Evolutionary conservation across 2,329 filamentous ascomycete species (phyloP).

Genomic region (Fusarium chaquense): DNA sequence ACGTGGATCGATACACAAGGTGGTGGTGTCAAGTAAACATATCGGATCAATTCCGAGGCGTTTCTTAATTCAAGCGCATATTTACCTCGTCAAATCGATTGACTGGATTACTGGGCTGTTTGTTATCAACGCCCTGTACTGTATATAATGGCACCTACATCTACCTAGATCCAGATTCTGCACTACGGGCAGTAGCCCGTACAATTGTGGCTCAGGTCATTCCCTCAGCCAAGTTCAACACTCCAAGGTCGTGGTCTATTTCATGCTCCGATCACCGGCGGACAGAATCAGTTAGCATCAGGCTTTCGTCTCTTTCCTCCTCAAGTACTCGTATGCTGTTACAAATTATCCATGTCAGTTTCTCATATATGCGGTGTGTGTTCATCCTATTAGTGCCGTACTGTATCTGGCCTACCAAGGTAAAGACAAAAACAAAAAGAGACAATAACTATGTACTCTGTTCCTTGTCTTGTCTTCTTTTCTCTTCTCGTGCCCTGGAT

Average conservation of each 20-base stretch:
- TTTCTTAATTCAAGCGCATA: neutral
- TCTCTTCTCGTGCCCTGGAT: slow-evolving; percentile 21
- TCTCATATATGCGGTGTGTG: neutral
- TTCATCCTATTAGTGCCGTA: neutral
- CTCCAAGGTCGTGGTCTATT: neutral
- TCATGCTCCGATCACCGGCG: neutral
- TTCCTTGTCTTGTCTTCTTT: neutral
- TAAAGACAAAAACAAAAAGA: slow-evolving; percentile 2
- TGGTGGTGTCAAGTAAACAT: neutral
- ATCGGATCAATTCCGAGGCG: slow-evolving; percentile 22
- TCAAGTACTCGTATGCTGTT: slow-evolving; percentile 12
- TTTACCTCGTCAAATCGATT: slow-evolving; percentile 10
- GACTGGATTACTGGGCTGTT: neutral
- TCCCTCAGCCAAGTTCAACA: neutral
- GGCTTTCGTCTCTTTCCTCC: slow-evolving; percentile 3
- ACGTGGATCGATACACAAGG: slow-evolving; percentile 6
- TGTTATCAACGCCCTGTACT: neutral
- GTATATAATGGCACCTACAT: neutral
- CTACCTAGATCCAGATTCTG: neutral
- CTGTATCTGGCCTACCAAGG: neutral
- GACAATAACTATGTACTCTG: neutral
- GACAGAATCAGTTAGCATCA: slow-evolving; percentile 9
- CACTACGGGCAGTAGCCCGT: neutral
- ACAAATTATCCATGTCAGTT: slow-evolving; percentile 20
- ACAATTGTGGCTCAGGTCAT: slow-evolving; percentile 24